Percentiles rank a stretch among this genome's conserved stretches.
Conservation (phyloP, 1,284 basidiomycete genomes). For the Ceratobasidium sp. region DNA sequence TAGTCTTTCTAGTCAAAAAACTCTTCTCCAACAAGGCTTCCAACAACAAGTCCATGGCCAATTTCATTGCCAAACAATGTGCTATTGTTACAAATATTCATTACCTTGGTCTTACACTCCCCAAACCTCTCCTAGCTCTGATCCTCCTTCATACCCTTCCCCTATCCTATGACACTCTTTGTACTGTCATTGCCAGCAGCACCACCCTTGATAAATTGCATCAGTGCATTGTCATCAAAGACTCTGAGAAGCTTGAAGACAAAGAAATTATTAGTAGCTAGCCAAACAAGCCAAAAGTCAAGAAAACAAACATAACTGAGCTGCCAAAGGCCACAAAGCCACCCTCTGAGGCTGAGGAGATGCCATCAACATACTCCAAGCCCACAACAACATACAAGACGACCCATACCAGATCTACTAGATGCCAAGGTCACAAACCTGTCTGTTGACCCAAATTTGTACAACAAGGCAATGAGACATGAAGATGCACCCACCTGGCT, state of each 20-base stretch:
- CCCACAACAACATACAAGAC: neutral
- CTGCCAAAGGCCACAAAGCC: neutral
- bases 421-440: neutral
- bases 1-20: too few relatives aligned
- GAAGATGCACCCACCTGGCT: neutral
- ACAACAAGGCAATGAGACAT: neutral
- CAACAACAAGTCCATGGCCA: too few relatives aligned
- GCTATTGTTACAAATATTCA: too few relatives aligned
- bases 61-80: too few relatives aligned
- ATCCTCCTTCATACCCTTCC: too few relatives aligned
- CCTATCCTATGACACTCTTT: too few relatives aligned
- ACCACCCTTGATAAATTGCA: too few relatives aligned
- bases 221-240: slow-evolving; percentile 3
- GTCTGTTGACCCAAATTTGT: neutral
- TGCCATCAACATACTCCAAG: neutral
- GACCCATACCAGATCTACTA: neutral
- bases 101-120: too few relatives aligned
- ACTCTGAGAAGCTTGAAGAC: neutral
- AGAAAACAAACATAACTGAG: neutral
- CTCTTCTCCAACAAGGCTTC: too few relatives aligned
- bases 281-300: neutral
- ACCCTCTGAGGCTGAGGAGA: too few relatives aligned
- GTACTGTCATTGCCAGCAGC: too few relatives aligned
- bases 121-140: too few relatives aligned
- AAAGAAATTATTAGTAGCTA: neutral